Percentiles rank a stretch among this genome's conserved stretches.
Evolutionary conservation across 2,329 filamentous ascomycete species (phyloP).

Genomic region (Claviceps maximensis): DNA sequence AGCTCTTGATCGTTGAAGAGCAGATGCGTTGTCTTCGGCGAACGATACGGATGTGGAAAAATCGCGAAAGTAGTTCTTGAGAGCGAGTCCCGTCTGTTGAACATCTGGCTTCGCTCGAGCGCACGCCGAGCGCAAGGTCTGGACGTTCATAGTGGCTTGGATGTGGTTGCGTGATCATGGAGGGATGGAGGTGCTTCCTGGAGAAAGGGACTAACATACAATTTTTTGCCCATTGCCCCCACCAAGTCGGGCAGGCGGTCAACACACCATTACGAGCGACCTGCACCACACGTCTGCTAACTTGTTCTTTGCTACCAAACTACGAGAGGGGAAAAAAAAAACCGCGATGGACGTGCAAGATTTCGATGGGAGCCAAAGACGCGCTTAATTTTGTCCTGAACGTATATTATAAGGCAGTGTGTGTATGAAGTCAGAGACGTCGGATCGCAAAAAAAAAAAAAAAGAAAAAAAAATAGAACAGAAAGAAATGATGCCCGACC

Average conservation of each 20-base stretch:
- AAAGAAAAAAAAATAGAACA: not conserved
- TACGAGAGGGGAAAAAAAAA: not conserved
- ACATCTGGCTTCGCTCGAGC: slow-evolving; percentile 22
- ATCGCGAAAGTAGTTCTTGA: slow-evolving; percentile 16
- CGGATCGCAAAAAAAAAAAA: not conserved
- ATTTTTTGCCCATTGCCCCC: not conserved
- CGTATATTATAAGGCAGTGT: not conserved
- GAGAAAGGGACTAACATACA: not conserved
- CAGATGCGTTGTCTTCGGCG: slow-evolving; percentile 14
- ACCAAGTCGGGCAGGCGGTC: not conserved
- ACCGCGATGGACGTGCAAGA: not conserved
- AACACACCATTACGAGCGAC: not conserved
- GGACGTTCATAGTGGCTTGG: slow-evolving; percentile 22
- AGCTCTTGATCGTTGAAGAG: slow-evolving; percentile 19
- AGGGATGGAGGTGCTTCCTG: not conserved
- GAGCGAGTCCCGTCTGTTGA: slow-evolving; percentile 16
- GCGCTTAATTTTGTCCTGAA: not conserved
- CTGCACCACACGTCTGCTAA: not conserved
- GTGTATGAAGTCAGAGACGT: not conserved
- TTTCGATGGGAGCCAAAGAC: not conserved
- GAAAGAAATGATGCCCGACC: slow-evolving; percentile 5
- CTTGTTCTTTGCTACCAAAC: not conserved
- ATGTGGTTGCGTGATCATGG: not conserved
- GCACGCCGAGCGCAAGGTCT: slow-evolving; percentile 25
- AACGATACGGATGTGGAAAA: slow-evolving; percentile 25